These are phyloP conservation scores for Globisporangium polare DNA, from an alignment of 352 stramenopile species.

Conservation along the genomic window DNA sequence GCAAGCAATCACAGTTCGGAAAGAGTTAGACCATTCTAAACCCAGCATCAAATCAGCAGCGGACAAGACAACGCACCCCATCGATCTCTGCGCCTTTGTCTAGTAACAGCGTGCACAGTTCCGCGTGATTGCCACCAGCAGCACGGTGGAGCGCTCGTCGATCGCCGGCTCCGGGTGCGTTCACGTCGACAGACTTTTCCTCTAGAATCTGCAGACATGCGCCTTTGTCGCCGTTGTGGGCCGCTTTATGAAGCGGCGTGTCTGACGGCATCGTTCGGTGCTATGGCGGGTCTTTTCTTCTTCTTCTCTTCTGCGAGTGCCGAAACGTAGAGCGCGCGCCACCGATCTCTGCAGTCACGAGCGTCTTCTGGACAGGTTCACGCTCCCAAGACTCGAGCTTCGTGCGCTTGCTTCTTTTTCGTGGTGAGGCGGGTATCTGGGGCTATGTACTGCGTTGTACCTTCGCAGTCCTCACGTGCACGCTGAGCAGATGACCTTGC, in stretches of 20 bases:
- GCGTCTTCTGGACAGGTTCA: neutral
- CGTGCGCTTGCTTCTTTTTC: neutral
- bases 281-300: neutral
- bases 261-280: slow-evolving; percentile 73
- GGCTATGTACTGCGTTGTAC: neutral
- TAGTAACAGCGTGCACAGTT: slow-evolving; percentile 84
- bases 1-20: neutral
- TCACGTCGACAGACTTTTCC: slow-evolving; percentile 87
- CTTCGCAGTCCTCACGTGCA: neutral
- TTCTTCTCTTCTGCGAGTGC: neutral
- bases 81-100: slow-evolving; percentile 87
- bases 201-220: slow-evolving; percentile 85
- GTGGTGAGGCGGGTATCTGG: neutral
- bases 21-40: neutral
- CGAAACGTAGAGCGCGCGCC: neutral
- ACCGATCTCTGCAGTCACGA: neutral
- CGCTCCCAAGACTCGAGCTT: neutral
- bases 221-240: slow-evolving; percentile 88
- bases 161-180: slow-evolving; percentile 82
- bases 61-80: slow-evolving; percentile 36
- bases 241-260: slow-evolving; percentile 87
- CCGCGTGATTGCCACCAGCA: slow-evolving; percentile 85
- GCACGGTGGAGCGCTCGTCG: slow-evolving; percentile 85
- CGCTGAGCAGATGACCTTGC: neutral
- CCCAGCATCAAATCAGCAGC: neutral